Conservation (phyloP, 1,139 yeast genomes). For the Magnusiomyces suaveolens region DNA sequence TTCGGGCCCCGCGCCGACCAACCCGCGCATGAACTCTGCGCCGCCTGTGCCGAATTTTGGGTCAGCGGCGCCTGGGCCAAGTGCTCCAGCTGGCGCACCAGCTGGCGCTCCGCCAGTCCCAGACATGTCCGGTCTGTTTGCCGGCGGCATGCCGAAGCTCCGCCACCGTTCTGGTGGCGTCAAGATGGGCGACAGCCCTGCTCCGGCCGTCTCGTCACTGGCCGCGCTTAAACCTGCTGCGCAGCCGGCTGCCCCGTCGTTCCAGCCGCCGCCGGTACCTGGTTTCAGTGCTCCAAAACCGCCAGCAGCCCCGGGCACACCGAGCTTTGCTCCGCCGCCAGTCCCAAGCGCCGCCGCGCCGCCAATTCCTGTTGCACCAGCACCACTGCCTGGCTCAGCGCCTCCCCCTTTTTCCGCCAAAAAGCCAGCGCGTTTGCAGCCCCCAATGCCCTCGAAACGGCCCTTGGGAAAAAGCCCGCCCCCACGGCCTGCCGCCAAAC, state of each 20-base stretch:
- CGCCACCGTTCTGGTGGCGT: constrained; percentile 45
- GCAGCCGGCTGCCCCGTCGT: background rate
- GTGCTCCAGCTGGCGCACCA: constrained; percentile 15
- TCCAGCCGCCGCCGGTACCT: background rate
- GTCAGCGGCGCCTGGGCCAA: constrained; percentile 35
- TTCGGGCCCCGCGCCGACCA: constrained; percentile 13
- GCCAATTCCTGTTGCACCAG: constrained; percentile 22
- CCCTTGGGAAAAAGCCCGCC: constrained; percentile 21
- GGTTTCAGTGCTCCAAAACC: background rate
- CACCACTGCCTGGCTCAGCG: constrained; percentile 16
- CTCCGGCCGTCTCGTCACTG: no score
- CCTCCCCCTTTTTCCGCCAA: constrained; percentile 21
- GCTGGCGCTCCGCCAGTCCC: constrained; percentile 31
- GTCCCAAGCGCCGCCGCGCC: background rate
- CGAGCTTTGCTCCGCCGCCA: background rate
- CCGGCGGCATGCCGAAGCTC: constrained; percentile 79
- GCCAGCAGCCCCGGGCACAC: background rate
- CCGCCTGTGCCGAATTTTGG: constrained; percentile 18
- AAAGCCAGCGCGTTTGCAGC: constrained; percentile 21
- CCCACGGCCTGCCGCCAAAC: constrained; percentile 4
- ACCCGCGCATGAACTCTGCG: constrained; percentile 25
- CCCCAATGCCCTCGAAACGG: constrained; percentile 25
- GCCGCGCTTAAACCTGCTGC: background rate
- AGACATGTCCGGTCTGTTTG: constrained; percentile 61
- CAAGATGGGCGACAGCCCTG: constrained; percentile 31